Percentiles rank a stretch among this genome's conserved stretches.
Evolutionary conservation across 495 filamentous ascomycete species (phyloP).

Genomic region (Penicillium steckii): DNA sequence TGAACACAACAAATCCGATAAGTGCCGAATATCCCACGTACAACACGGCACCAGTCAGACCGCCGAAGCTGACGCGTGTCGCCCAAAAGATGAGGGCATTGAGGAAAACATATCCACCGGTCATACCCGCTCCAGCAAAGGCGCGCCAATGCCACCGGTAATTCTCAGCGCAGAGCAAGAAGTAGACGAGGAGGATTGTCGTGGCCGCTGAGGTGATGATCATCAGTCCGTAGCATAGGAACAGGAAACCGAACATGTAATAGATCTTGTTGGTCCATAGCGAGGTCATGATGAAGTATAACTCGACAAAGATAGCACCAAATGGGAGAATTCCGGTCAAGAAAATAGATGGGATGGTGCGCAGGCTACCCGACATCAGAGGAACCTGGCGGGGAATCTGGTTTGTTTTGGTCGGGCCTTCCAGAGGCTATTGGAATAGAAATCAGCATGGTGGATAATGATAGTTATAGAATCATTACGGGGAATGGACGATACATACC

Average conservation of each 20-base stretch:
- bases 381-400: constrained; percentile 98
- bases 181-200: constrained; percentile 90
- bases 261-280: constrained; percentile 98
- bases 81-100: constrained; percentile 88
- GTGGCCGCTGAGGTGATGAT: constrained; percentile 92
- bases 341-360: constrained; percentile 81
- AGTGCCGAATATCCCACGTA: constrained; percentile 92
- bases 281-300: constrained; percentile 97
- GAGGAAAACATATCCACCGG: constrained; percentile 83
- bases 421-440: constrained; percentile 43
- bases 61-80: constrained; percentile 78
- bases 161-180: constrained; percentile 91
- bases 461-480: neutral
- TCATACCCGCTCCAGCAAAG: constrained; percentile 84
- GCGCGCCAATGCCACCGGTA: constrained; percentile 99
- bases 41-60: constrained; percentile 79
- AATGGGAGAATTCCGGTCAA: constrained; percentile 91
- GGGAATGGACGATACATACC: constrained; percentile 28
- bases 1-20: constrained; percentile 87
- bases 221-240: constrained; percentile 96
- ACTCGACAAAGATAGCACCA: constrained; percentile 93
- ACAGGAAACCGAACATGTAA: constrained; percentile 99
- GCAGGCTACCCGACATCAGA: constrained; percentile 73
- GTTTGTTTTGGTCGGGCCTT: constrained; percentile 88
- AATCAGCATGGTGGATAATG: constrained; percentile 9